phyloP scores from a whole-genome alignment of 225 moss, liverwort and hornwort species.

The Pseudisothecium myosuroides region DNA sequence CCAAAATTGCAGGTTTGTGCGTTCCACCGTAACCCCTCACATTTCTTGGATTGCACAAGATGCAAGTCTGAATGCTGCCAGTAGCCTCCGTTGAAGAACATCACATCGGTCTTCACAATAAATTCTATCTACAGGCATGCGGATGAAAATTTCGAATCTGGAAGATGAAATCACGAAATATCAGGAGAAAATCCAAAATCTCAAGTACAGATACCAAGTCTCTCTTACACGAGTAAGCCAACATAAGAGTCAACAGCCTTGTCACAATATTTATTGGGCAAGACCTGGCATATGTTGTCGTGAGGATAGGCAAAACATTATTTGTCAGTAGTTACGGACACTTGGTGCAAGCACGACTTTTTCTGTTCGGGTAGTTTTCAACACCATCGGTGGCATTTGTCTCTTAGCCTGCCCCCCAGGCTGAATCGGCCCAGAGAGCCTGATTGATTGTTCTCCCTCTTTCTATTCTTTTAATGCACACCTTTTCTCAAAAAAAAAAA shows the following conservation, averaged over 20 bases:
- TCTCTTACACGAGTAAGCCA: conserved; percentile 15
- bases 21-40: not conserved
- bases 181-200: conserved; percentile 14
- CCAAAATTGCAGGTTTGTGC: conserved; percentile 22
- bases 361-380: too few species aligned
- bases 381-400: too few species aligned
- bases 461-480: too few species aligned
- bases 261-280: not conserved
- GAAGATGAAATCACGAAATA: conserved; percentile 6
- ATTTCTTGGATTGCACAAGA: not conserved
- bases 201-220: conserved; percentile 28
- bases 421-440: too few species aligned
- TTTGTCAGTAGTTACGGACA: too few species aligned
- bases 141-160: not conserved
- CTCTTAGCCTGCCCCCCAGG: too few species aligned
- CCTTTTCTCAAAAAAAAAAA: too few species aligned
- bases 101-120: not conserved
- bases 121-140: conserved; percentile 13
- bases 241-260: not conserved
- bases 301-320: too few species aligned
- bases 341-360: too few species aligned
- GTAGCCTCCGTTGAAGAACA: not conserved
- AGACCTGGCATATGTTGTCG: not conserved
- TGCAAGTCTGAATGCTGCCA: not conserved
- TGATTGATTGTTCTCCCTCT: too few species aligned